phyloP scores from a whole-genome alignment of 768 basidiomycete species.

The Gymnopilus dilepis region DNA sequence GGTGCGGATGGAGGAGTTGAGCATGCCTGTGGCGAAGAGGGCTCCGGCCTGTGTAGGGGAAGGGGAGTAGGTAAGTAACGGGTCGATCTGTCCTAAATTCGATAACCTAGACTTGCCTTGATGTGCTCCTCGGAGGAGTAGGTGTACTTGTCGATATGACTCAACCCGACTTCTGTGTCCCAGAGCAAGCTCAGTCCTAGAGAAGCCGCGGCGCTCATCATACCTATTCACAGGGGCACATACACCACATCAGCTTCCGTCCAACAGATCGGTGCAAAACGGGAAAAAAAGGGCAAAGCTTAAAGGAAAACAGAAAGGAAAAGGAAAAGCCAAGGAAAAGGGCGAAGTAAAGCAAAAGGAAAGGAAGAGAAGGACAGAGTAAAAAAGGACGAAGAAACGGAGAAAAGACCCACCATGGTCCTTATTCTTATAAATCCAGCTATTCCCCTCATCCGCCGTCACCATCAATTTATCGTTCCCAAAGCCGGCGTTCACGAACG shows the following conservation, averaged over 20 bases:
- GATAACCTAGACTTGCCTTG: constrained; percentile 74
- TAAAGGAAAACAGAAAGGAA: too few species aligned
- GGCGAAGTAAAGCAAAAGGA: too few species aligned
- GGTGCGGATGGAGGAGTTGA: constrained; percentile 87
- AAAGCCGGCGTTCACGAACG: constrained; percentile 98
- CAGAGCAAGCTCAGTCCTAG: constrained; percentile 92
- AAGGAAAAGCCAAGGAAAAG: too few species aligned
- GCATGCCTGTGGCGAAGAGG: constrained; percentile 90
- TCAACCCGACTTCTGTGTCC: constrained; percentile 94
- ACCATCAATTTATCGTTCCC: constrained; percentile 99
- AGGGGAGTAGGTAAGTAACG: too few species aligned
- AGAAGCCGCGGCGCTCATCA: constrained; percentile 96
- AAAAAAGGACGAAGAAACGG: too few species aligned
- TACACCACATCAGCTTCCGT: too few species aligned
- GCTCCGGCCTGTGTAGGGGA: constrained; percentile 72
- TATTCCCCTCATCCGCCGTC: constrained; percentile 92
- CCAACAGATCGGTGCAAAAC: too few species aligned
- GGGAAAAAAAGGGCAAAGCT: too few species aligned
- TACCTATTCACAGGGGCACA: too few species aligned
- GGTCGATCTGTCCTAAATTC: too few species aligned
- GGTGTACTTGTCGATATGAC: constrained; percentile 96
- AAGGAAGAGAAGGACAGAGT: too few species aligned
- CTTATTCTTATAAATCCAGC: constrained; percentile 99
- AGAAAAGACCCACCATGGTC: constrained; percentile 73
- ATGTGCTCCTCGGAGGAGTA: constrained; percentile 96